Evolutionary conservation across 2,329 filamentous ascomycete species (phyloP), one percentile per base, ranked within the genome.

Genomic region (Conoideocrella luteorostrata): DNA sequence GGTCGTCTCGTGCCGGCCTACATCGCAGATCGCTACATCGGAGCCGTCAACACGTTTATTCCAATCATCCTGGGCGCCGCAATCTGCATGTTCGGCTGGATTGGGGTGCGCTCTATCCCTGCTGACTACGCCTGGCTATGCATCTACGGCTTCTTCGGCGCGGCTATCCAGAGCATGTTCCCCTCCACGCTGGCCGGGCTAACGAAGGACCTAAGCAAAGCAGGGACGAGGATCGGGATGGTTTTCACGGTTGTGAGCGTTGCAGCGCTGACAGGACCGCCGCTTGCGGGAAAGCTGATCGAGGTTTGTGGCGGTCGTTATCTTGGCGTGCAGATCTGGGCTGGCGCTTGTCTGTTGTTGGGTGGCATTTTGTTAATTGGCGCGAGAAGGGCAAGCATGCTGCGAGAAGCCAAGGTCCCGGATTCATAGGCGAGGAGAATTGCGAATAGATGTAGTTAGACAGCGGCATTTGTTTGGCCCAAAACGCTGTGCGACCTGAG

Each of bases 141-240:
- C 0, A 68, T 82, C 44, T 86, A 84, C 54, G 85, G 85, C 2
- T 67, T 86, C 38, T 73, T 73, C 2, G 78, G 73, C 0, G 81
- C 80, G 0, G 79, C 71, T 0, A 75, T 86, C 37, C 82, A 86
- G 60, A 73, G 74, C 6, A 57, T 88, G 10, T 86, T 86, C 52
- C 82, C 84, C 0, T 78, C 81, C 0, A 58, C 60, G 5, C 49
- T 59, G 11, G 60, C 59, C 1, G 52, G 73, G 21, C 58, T 82
- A 43, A 77, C 71, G 4, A 66, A 65, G 4, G 76, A 81, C 50
- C 55, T 75, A 47, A 61, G 67, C 11, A 78, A 77, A 56, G 64
- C 69, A 4, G 78, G 78, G 0, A 72, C 74, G 2, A 62, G 76
- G 6, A 77, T 80, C 48, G 78, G 78, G 40, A 81, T 82, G 77